Evolutionary conservation across 2,329 filamentous ascomycete genomes (phyloP), one percentile per base, ranked within the genome.

Genomic region (Aureobasidium sp.): DNA sequence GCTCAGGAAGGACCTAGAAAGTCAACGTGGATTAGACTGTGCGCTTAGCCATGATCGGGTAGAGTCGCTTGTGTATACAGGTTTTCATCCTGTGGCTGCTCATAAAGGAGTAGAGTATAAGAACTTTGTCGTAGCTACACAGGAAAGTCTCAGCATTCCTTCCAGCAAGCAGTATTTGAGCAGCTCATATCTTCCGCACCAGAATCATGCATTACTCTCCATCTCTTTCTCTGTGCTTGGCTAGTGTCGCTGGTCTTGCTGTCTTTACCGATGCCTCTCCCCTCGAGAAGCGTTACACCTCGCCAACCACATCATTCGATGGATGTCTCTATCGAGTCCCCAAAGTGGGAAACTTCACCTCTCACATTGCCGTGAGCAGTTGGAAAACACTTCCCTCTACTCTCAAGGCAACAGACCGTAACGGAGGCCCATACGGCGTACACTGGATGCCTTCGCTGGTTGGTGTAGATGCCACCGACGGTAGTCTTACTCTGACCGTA

Each of bases 401-500:
- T 16, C 27, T 64, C 7, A 54, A 44, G 9, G 49, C 48, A 50
- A 61, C 59, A 27, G 45, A 52, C n/a, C 36, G 41, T 15, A 48
- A 41, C 4, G 49, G 49, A 29, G 37, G 47, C 13, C 59, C 59
- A 3, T n/a, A n/a, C 16, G 25, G 34, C 11, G 34, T 49, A 30
- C 15, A 49, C 13, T 61, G 48, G 45, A 29, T 48, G 7, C 48
- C 47, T 21, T 29, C 49, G 8, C 52, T 54, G 21, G 39, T 61
- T 7, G 59, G 59, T 29, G 53, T 57, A 4, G 53, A 57, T 29
- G 5, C 29, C 16, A 45, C 25, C 10, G 55, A 59, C 41, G 55
- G 55, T 16, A 54, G 59, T 42, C 32, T 63, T 7, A 41, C 42
- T 4, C n/a, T 59, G 8, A 49, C 44, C 8, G 58, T 54, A 15